A percentile compares a stretch with the other conserved stretches of the same genome.
Evolutionary conservation across 1,284 basidiomycete species (phyloP).

Genomic region (Sporisorium graminicola): DNA sequence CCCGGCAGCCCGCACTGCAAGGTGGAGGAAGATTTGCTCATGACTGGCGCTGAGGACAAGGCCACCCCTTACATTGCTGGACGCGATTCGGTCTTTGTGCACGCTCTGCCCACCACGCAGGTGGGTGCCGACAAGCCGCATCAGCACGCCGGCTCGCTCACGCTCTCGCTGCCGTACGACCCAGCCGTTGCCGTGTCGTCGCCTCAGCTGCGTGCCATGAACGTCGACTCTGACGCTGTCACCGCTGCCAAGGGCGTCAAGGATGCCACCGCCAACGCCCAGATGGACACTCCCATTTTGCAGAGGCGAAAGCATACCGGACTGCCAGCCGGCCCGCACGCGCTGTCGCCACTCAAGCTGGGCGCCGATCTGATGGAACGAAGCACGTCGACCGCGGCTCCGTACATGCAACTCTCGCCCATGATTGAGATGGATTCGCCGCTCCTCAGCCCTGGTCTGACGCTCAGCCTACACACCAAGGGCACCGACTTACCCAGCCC

Average conservation of each 20-base stretch:
- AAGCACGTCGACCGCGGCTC: slow-evolving; percentile 16
- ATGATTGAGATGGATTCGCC: slow-evolving; percentile 54
- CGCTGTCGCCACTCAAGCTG: slow-evolving; percentile 38
- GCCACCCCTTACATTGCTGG: slow-evolving; percentile 10
- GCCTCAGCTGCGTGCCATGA: slow-evolving; percentile 33
- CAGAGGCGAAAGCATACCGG: slow-evolving; percentile 42
- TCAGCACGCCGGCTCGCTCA: slow-evolving; percentile 57
- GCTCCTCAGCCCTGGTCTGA: slow-evolving; percentile 44
- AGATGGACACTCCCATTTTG: slow-evolving; percentile 45
- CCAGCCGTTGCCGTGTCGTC: slow-evolving; percentile 35
- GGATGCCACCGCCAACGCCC: slow-evolving; percentile 2
- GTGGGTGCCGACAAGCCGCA: slow-evolving; percentile 42
- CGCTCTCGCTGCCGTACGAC: slow-evolving; percentile 56
- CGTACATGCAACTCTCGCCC: slow-evolving; percentile 51
- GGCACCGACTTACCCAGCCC: slow-evolving; percentile 35
- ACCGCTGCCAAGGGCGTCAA: slow-evolving; percentile 1
- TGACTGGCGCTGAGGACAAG: slow-evolving; percentile 15
- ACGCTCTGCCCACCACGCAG: slow-evolving; percentile 59
- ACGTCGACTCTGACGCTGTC: slow-evolving; percentile 16
- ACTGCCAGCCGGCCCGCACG: slow-evolving; percentile 25
- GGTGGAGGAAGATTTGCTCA: slow-evolving; percentile 11
- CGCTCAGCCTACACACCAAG: slow-evolving; percentile 37
- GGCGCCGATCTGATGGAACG: slow-evolving; percentile 42
- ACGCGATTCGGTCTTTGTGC: slow-evolving; percentile 57
- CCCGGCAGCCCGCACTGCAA: slow-evolving; percentile 45